Base-by-base conservation (phyloP, 2,329 filamentous ascomycete species). In the Knufia fluminis region DNA sequence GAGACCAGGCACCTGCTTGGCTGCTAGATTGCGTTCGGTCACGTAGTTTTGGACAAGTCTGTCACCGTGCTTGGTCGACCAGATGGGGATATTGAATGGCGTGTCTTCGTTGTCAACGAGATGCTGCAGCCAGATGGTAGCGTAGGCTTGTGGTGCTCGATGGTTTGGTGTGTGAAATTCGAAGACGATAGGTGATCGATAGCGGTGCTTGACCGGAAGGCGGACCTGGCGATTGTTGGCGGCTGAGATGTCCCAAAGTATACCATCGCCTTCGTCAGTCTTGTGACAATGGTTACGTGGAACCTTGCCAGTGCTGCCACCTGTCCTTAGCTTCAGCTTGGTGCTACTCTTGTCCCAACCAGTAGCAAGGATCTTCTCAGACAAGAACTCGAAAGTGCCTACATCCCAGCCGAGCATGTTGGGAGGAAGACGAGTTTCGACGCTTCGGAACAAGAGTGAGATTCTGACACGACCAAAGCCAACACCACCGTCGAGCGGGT, bases 401-500 rank as follows among this genome's bases (percentile, higher is more conserved):
- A 97, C 86, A 53, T 96, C 88, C 86, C 91, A 97, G 8, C 91
- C 89, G 3, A 96, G 77, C 66, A 95, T 85, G 35, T 82, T 71
- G 0, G 85, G 85, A n/a, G 90, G 90, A 1, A 97, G 74, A 40
- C 81, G 81, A 47, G 91, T 84, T 65, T 95, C 90, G 38, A 96
- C 79, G 23, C 86, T 90, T 23, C 91, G 83, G 78, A 96, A 95
- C 2, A 97, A 76, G 2, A 97, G 68, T 0, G 88, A 94, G 57
- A 98, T 85, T 35, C 90, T 83, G 52, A 94, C 77, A 6, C 91
- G 84, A 33, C 92, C 92, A 56, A 92, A 97, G 0, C 92, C 86
- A 54, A 97, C 83, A 9, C 92, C 92, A 19, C 91, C 92, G 62
- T 95, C 90, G 0, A 98, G 76, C n/a, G 92, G 91, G 64, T 96